Percentiles rank a stretch among this genome's conserved stretches.
Conservation (phyloP, 352 stramenopile species). For the Phytophthora nicotianae region DNA sequence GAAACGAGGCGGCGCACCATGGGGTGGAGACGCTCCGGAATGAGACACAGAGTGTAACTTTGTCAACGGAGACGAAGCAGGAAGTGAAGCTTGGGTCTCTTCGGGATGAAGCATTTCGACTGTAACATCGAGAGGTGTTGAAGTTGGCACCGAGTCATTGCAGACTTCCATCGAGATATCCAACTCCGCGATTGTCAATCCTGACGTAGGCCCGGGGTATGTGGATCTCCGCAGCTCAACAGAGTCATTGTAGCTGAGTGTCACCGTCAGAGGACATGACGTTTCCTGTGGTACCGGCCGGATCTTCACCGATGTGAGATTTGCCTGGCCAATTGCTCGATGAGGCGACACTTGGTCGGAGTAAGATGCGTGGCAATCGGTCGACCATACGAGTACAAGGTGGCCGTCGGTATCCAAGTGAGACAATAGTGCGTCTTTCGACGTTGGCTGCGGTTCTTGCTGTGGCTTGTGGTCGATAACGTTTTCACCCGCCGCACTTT, state of each 20-base stretch:
- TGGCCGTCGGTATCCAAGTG: slow-evolving; percentile 62
- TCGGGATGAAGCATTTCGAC: slow-evolving; percentile 81
- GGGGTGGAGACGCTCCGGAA: slow-evolving; percentile 13
- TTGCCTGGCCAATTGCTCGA: slow-evolving; percentile 60
- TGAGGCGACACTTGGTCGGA: slow-evolving; percentile 22
- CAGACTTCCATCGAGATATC: slow-evolving; percentile 80
- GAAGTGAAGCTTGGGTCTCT: slow-evolving; percentile 49
- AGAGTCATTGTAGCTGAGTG: slow-evolving; percentile 56
- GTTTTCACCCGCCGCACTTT: slow-evolving; percentile 34
- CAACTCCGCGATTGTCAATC: slow-evolving; percentile 58
- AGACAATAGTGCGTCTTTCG: slow-evolving; percentile 57
- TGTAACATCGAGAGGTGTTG: slow-evolving; percentile 72
- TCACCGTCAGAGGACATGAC: slow-evolving; percentile 74
- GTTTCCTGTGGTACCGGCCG: slow-evolving; percentile 48
- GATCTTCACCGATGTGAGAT: slow-evolving; percentile 67
- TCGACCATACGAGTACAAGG: slow-evolving; percentile 74
- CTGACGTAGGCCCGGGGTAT: slow-evolving; percentile 16
- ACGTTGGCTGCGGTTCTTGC: slow-evolving; percentile 61
- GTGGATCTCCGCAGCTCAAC: slow-evolving; percentile 35
- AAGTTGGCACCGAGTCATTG: slow-evolving; percentile 61
- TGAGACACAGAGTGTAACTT: slow-evolving; percentile 35
- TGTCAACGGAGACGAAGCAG: slow-evolving; percentile 26
- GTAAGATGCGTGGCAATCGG: slow-evolving; percentile 28
- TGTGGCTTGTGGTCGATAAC: slow-evolving; percentile 24
- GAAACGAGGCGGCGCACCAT: slow-evolving; percentile 59